phyloP scores from a whole-genome alignment of 176 grass and related monocot species.

The Musa troglodytarum region DNA sequence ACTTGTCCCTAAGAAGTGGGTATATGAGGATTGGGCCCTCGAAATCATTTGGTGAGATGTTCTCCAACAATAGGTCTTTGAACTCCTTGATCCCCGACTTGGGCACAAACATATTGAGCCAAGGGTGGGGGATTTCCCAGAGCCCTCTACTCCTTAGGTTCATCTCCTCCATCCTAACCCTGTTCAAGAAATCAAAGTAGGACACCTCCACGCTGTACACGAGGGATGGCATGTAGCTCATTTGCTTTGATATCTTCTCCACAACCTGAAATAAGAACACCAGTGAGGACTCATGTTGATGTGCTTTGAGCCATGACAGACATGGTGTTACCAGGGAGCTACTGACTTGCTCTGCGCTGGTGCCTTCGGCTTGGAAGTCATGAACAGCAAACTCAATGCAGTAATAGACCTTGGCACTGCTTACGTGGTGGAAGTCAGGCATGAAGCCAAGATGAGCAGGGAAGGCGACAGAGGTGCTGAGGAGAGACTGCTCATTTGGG shows the following conservation, averaged over 20 bases:
- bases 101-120: constrained; percentile 98
- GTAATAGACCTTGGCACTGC: constrained; percentile 45
- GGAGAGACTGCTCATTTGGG: constrained; percentile 45
- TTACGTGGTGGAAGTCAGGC: constrained; percentile 35
- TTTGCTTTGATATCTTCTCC: constrained; percentile 45
- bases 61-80: constrained; percentile 59
- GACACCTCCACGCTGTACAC: constrained; percentile 84
- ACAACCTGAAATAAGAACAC: constrained; percentile 42
- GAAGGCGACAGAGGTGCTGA: constrained; percentile 56
- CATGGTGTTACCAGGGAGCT: neutral
- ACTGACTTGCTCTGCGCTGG: constrained; percentile 43
- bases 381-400: constrained; percentile 77
- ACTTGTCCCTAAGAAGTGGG: constrained; percentile 84
- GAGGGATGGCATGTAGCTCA: constrained; percentile 58
- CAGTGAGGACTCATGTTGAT: no score
- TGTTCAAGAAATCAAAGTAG: constrained; percentile 92
- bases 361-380: constrained; percentile 35
- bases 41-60: constrained; percentile 55
- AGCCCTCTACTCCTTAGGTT: constrained; percentile 60
- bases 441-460: constrained; percentile 31
- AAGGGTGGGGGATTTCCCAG: constrained; percentile 93
- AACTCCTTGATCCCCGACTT: constrained; percentile 62
- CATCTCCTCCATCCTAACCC: constrained; percentile 89
- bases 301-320: neutral
- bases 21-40: constrained; percentile 90